These are phyloP conservation scores for Aspergillus sp. DNA, from an alignment of 2,329 filamentous ascomycete species.

Conservation along the genomic window DNA sequence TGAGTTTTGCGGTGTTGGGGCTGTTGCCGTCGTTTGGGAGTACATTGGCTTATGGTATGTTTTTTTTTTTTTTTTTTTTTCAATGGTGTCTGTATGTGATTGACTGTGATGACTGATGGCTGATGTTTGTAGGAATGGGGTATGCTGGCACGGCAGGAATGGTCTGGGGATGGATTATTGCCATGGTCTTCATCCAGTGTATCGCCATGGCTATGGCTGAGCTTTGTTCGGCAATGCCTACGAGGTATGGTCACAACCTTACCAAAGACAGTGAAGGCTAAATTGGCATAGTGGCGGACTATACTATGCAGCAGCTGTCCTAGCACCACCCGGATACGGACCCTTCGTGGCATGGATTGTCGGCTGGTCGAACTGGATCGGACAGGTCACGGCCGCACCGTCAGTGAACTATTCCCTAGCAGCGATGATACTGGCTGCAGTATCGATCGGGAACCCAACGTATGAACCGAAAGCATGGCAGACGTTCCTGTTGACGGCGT, in stretches of 20 bases:
- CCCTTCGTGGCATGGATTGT: conserved; percentile 63
- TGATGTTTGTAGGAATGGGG: conserved; percentile 36
- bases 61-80: background rate
- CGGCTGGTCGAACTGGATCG: conserved; percentile 64
- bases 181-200: conserved; percentile 65
- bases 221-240: conserved; percentile 66
- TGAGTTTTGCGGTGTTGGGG: conserved; percentile 66
- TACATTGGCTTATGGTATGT: conserved; percentile 61
- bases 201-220: conserved; percentile 65
- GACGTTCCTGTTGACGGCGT: conserved; percentile 59
- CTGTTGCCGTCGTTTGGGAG: conserved; percentile 64
- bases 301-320: conserved; percentile 66
- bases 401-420: conserved; percentile 61
- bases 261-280: background rate
- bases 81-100: background rate
- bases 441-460: conserved; percentile 59
- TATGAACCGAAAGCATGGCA: conserved; percentile 62
- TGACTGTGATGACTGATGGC: background rate
- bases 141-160: conserved; percentile 56
- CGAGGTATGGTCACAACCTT: conserved; percentile 37
- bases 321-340: conserved; percentile 60
- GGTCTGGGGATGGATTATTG: conserved; percentile 71
- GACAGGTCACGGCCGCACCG: conserved; percentile 60
- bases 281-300: conserved; percentile 50
- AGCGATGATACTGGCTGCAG: conserved; percentile 65